Percentiles rank a stretch among this genome's conserved stretches.
phyloP scores from a whole-genome alignment of 345 rosid species.

The Eucalyptus brandiana region DNA sequence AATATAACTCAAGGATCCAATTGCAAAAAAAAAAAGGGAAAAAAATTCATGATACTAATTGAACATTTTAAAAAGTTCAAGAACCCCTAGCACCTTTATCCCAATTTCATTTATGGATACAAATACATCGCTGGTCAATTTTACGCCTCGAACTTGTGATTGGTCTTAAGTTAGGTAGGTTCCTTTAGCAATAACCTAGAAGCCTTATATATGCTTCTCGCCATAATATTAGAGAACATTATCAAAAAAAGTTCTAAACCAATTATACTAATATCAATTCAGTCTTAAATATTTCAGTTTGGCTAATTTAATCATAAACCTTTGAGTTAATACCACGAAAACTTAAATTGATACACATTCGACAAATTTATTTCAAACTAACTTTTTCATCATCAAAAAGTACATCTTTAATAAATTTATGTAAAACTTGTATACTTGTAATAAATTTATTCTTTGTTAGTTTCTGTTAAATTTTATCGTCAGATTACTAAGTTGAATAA shows the following conservation, averaged over 20 bases:
- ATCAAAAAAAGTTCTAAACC: background rate
- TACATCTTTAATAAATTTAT: too few species aligned
- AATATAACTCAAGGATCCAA: background rate
- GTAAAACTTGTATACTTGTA: too few species aligned
- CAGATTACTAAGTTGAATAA: too few species aligned
- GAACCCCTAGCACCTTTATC: background rate
- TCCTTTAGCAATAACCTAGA: background rate
- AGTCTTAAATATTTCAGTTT: background rate
- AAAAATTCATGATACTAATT: background rate
- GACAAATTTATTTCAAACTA: too few species aligned
- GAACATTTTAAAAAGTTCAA: background rate
- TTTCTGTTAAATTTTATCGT: fast-evolving
- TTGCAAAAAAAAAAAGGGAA: fast-evolving
- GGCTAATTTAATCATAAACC: background rate
- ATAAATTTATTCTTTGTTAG: too few species aligned
- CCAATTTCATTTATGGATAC: background rate
- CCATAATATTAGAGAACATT: background rate
- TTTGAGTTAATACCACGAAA: too few species aligned
- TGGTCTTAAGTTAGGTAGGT: background rate
- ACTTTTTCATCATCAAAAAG: fast-evolving
- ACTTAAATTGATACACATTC: too few species aligned
- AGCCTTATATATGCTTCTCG: background rate
- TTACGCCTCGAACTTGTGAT: background rate
- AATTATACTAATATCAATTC: background rate
- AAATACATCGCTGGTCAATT: background rate